Evolutionary conservation across 495 filamentous ascomycete genomes (phyloP).

Genomic region (Aspergillus conjunctus): DNA sequence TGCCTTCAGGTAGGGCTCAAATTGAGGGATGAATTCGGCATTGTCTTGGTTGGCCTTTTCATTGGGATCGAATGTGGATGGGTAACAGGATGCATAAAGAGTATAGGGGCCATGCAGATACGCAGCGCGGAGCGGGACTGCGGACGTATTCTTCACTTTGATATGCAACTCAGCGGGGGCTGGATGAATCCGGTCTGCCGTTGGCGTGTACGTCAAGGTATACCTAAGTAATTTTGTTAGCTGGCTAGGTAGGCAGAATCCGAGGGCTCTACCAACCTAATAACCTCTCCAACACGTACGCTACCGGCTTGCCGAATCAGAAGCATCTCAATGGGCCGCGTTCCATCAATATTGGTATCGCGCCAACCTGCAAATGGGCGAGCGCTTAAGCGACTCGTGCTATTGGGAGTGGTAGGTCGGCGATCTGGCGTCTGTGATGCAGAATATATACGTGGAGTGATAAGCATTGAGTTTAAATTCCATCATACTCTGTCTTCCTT

Average conservation of each 20-base stretch:
- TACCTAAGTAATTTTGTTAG: slow-evolving; percentile 52
- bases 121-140: slow-evolving; percentile 86
- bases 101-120: slow-evolving; percentile 97
- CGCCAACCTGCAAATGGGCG: slow-evolving; percentile 47
- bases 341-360: slow-evolving; percentile 24
- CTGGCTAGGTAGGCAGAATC: neutral
- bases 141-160: slow-evolving; percentile 87
- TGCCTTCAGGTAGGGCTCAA: slow-evolving; percentile 94
- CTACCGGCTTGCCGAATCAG: slow-evolving; percentile 85
- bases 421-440: slow-evolving; percentile 48
- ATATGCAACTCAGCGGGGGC: slow-evolving; percentile 76
- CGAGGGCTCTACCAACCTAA: slow-evolving; percentile 52
- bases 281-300: slow-evolving; percentile 90
- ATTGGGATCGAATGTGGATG: slow-evolving; percentile 77
- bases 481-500: slow-evolving; percentile 20
- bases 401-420: slow-evolving; percentile 22
- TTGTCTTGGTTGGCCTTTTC: slow-evolving; percentile 64
- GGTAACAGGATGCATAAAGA: slow-evolving; percentile 81
- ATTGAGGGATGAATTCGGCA: slow-evolving; percentile 71
- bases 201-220: slow-evolving; percentile 91
- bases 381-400: slow-evolving; percentile 31
- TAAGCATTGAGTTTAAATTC: slow-evolving; percentile 45
- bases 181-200: slow-evolving; percentile 81
- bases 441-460: slow-evolving; percentile 52
- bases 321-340: slow-evolving; percentile 63